These are phyloP conservation scores for Butyriboletus regius DNA, from an alignment of 1,284 basidiomycete species.

Conservation along the genomic window DNA sequence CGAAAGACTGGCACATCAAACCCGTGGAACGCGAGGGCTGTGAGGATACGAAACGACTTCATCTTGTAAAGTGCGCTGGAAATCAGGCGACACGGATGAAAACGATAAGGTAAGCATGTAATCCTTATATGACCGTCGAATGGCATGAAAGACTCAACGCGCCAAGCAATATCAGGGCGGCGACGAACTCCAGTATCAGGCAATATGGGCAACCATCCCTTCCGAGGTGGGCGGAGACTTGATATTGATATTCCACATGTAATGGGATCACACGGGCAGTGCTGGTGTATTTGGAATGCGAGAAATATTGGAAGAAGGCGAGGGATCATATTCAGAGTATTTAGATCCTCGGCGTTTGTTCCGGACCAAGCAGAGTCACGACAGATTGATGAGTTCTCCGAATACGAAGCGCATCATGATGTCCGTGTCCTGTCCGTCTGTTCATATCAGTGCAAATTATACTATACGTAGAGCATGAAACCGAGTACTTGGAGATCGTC, in stretches of 20 bases:
- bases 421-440: neutral
- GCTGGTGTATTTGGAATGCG: neutral
- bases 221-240: neutral
- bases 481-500: neutral
- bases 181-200: neutral
- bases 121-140: neutral
- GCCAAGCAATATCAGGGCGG: neutral
- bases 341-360: neutral
- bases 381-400: neutral
- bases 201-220: neutral
- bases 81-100: neutral
- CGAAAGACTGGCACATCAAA: neutral
- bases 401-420: neutral
- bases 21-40: neutral
- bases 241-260: no score
- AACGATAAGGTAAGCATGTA: neutral
- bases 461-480: neutral
- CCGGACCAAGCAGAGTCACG: no score
- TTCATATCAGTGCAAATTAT: neutral
- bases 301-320: no score
- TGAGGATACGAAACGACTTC: neutral
- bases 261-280: neutral
- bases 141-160: neutral
- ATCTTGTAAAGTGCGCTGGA: neutral
- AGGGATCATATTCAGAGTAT: neutral